phyloP scores from a whole-genome alignment of 2,329 filamentous ascomycete genomes.

The Pseudogymnoascus sp. region DNA sequence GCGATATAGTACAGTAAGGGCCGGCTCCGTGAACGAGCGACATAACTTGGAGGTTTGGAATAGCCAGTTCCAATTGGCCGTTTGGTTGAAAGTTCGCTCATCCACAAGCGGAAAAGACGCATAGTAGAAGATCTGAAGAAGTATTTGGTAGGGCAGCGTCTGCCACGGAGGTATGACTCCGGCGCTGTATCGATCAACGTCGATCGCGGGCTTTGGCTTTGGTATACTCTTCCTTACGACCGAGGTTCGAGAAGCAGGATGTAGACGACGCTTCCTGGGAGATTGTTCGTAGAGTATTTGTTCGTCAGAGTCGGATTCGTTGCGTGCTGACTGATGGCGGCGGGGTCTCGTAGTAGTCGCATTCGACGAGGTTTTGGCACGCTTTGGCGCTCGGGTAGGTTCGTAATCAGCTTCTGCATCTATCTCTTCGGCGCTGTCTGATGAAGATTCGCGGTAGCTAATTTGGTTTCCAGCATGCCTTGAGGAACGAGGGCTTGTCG shows the following conservation, averaged over 20 bases:
- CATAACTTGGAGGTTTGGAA: conserved; percentile 55
- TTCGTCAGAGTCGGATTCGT: not conserved
- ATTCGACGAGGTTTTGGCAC: not conserved
- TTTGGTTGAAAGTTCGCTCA: conserved; percentile 37
- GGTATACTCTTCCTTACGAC: not conserved
- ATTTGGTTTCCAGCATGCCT: not conserved
- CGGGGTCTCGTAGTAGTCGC: not conserved
- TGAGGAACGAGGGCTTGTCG: not conserved
- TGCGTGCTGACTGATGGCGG: not conserved
- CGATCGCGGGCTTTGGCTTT: not conserved
- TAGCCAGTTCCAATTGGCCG: conserved; percentile 52
- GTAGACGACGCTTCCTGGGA: not conserved
- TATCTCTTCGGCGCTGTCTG: not conserved
- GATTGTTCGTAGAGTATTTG: not conserved
- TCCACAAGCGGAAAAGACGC: conserved; percentile 53
- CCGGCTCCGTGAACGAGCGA: conserved; percentile 61
- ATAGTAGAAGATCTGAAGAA: conserved; percentile 61
- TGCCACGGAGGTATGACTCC: conserved; percentile 48
- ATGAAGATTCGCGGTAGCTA: conserved; percentile 2
- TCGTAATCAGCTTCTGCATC: not conserved
- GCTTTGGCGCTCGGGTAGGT: not conserved
- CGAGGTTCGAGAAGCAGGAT: not conserved
- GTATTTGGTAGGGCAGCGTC: conserved; percentile 59
- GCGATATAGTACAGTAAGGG: conserved; percentile 63
- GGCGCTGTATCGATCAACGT: conserved; percentile 8